Percentiles rank a stretch among this genome's conserved stretches.
Conservation (phyloP, 225 moss, liverwort and hornwort genomes). For the Physcomitrellopsis africana region DNA sequence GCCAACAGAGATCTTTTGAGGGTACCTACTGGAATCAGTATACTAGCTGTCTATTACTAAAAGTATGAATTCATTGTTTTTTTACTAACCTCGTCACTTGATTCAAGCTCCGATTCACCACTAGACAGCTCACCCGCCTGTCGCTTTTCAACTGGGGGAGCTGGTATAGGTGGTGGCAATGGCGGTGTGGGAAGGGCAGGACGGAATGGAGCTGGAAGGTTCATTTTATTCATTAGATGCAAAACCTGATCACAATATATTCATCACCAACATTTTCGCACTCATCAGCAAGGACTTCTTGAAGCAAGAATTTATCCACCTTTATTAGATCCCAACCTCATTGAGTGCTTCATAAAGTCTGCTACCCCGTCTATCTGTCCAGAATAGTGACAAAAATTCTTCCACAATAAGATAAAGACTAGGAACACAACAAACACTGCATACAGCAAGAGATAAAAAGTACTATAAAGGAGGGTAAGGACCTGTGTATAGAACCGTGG, state of each 20-base stretch:
- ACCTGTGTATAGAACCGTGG: slow-evolving; percentile 98
- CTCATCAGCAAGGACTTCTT: slow-evolving; percentile 66
- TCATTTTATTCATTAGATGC: slow-evolving; percentile 99
- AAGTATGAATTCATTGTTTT: slow-evolving; percentile 10
- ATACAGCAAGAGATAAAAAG: slow-evolving; percentile 13
- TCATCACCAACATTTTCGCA: slow-evolving; percentile 70
- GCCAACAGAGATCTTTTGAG: not conserved
- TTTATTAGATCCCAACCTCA: slow-evolving; percentile 3
- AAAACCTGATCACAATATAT: slow-evolving; percentile 83
- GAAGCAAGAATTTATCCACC: slow-evolving; percentile 31
- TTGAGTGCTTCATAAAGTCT: not conserved
- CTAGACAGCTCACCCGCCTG: slow-evolving; percentile 89
- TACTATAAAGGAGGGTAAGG: slow-evolving; percentile 28
- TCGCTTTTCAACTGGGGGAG: slow-evolving; percentile 67
- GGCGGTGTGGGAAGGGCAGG: slow-evolving; percentile 95
- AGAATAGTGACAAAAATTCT: slow-evolving; percentile 11
- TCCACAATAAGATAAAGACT: not conserved
- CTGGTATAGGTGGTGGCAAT: slow-evolving; percentile 72
- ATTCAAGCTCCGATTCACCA: slow-evolving; percentile 97
- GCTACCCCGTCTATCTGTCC: slow-evolving; percentile 6
- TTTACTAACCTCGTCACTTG: slow-evolving; percentile 73
- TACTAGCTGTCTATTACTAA: slow-evolving; percentile 6
- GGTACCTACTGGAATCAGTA: not conserved
- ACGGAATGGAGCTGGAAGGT: slow-evolving; percentile 94
- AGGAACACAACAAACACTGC: slow-evolving; percentile 6